Conservation (phyloP, 2,329 filamentous ascomycete species). For the Harringtonia lauricola region DNA sequence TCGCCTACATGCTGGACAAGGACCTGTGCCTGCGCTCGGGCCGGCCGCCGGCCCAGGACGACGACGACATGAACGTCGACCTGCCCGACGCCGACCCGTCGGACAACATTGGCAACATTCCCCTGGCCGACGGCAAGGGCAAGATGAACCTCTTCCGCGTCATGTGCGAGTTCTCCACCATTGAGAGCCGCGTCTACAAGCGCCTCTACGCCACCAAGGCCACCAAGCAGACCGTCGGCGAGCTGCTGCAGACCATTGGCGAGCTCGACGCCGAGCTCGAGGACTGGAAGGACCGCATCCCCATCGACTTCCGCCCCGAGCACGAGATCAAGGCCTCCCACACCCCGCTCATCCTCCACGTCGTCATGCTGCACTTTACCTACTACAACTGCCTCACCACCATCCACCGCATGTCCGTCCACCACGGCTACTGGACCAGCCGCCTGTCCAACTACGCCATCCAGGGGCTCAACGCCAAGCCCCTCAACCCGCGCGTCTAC, state of each 20-base stretch:
- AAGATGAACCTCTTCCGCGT: conserved; percentile 93
- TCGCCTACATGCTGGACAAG: conserved; percentile 55
- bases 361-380: conserved; percentile 88
- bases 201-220: conserved; percentile 87
- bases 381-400: conserved; percentile 98
- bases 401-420: conserved; percentile 96
- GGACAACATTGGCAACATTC: conserved; percentile 92
- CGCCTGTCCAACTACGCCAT: conserved; percentile 90
- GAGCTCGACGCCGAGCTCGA: conserved; percentile 85
- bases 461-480: conserved; percentile 80
- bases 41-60: conserved; percentile 49
- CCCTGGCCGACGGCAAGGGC: conserved; percentile 73
- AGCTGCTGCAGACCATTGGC: conserved; percentile 88
- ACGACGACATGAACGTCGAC: conserved; percentile 84
- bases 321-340: conserved; percentile 90
- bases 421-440: conserved; percentile 97
- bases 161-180: conserved; percentile 84
- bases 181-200: conserved; percentile 92
- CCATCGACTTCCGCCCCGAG: conserved; percentile 92
- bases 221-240: conserved; percentile 81
- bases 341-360: conserved; percentile 84
- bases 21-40: conserved; percentile 49
- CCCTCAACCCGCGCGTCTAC: conserved; percentile 88
- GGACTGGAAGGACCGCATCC: conserved; percentile 93
- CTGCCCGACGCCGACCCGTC: conserved; percentile 81